A percentile compares a stretch with the other conserved stretches of the same genome.
phyloP scores from a whole-genome alignment of 192 early-diverging fungal genomes.

The Glomus cerebriforme region DNA sequence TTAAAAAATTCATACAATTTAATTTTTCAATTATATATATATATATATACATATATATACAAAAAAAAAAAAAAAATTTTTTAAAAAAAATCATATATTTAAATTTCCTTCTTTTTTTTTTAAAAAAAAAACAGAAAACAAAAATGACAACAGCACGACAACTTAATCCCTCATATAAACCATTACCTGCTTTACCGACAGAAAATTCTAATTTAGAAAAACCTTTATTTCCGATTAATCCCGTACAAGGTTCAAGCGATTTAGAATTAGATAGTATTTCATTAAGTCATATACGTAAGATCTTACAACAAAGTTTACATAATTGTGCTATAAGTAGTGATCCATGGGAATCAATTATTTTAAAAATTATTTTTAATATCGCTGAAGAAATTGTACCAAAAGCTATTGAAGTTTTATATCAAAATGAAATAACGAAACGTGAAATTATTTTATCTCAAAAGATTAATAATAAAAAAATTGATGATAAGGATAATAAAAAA shows the following conservation, averaged over 20 bases:
- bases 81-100: too few species aligned
- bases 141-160: background rate
- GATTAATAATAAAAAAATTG: background rate
- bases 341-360: slow-evolving; percentile 16
- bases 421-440: background rate
- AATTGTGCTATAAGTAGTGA: background rate
- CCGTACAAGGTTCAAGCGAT: background rate
- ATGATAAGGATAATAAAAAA: background rate
- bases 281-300: slow-evolving; percentile 3
- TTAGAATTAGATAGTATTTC: slow-evolving; percentile 15
- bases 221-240: background rate
- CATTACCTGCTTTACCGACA: background rate
- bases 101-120: too few species aligned
- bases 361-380: slow-evolving; percentile 2
- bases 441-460: background rate
- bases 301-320: slow-evolving; percentile 3
- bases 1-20: too few species aligned
- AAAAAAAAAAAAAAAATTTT: too few species aligned
- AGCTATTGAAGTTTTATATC: background rate
- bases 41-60: too few species aligned
- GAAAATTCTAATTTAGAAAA: background rate
- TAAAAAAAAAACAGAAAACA: too few species aligned
- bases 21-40: too few species aligned
- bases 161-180: slow-evolving; percentile 4
- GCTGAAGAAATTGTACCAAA: background rate